These are phyloP conservation scores for Penicillium decumbens DNA, from an alignment of 2,329 filamentous ascomycete genomes.

Conservation along the genomic window DNA sequence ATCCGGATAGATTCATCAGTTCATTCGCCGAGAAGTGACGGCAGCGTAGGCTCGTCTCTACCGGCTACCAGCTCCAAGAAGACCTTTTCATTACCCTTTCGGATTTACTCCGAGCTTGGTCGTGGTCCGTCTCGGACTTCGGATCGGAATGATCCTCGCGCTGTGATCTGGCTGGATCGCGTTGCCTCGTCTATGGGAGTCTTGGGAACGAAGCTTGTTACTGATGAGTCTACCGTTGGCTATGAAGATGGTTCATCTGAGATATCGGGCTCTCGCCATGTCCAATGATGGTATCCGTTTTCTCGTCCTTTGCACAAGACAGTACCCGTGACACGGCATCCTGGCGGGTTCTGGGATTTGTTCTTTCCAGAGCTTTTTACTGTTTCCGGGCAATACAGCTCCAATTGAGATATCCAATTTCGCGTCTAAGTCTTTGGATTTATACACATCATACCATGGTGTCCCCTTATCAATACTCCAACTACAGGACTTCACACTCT, in stretches of 20 bases:
- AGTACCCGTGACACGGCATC: background rate
- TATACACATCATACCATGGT: background rate
- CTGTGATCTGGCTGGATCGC: conserved; percentile 30
- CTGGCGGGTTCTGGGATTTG: background rate
- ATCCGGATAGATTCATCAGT: conserved; percentile 13
- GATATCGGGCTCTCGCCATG: background rate
- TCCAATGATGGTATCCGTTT: background rate
- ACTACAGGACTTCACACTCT: background rate
- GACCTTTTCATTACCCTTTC: conserved; percentile 21
- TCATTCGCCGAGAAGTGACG: conserved; percentile 10
- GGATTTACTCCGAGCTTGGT: conserved; percentile 26
- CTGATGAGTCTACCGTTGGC: background rate
- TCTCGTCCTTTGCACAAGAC: background rate
- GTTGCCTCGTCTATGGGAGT: conserved; percentile 34
- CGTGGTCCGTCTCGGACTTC: conserved; percentile 21
- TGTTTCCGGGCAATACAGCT: background rate
- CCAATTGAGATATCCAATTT: conserved; percentile 5
- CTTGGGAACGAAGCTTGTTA: conserved; percentile 22
- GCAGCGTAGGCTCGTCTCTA: conserved; percentile 6
- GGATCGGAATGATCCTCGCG: conserved; percentile 21
- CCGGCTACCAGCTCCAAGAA: conserved; percentile 1
- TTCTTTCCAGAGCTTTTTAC: background rate
- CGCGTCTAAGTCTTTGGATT: background rate
- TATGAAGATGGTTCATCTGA: conserved; percentile 1
- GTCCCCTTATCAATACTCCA: background rate